Base-by-base conservation (phyloP, 2,329 filamentous ascomycete species). In the Epichloe coenophiala region DNA sequence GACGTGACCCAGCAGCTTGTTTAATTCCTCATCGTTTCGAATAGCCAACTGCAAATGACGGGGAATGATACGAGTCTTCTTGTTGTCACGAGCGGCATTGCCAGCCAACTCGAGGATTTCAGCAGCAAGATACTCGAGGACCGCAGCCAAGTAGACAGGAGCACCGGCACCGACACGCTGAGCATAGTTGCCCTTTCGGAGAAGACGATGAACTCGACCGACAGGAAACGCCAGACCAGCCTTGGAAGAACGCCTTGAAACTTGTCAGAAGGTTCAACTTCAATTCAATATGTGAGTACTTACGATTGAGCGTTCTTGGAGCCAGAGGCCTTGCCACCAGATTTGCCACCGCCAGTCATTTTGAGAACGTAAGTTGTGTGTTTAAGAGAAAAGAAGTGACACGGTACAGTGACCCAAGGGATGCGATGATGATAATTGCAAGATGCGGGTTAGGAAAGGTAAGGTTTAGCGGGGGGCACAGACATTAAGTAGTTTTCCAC, bases 261-360 rank as follows among this genome's bases (percentile, higher is more conserved):
- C n/a, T 6, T 27, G 17, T 52, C 35, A 45, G 44, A 40, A 42
- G 35, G 27, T 4, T 31, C 11, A 5, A 31, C 39, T 13, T 39
- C 9, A 42, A 23, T 27, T 17, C 8, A 23, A 38, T 39, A 31
- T 21, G 23, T 33, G 37, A 21, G 4, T 5, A 86, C 90, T 83
- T 77, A 97, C 93, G 90, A 96, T 81, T 97, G 93, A 68, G 93
- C 87, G 80, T 86, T 95, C 88, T 98, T 98, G 78, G 86, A 85
- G 78, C 90, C 89, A 77, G 86, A 91, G 79, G 91, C 90, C 86
- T 97, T 97, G 84, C 93, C 93, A 75, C 93, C 93, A 77, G 91
- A 96, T 78, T 98, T 98, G 75, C 93, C 93, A 75, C 91, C 91
- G 82, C 91, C 91, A 88, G 93, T 95, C 93, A 98, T 98, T 86